Conservation (phyloP, 2,329 filamentous ascomycete genomes). For the Paecilomyces formosus region DNA sequence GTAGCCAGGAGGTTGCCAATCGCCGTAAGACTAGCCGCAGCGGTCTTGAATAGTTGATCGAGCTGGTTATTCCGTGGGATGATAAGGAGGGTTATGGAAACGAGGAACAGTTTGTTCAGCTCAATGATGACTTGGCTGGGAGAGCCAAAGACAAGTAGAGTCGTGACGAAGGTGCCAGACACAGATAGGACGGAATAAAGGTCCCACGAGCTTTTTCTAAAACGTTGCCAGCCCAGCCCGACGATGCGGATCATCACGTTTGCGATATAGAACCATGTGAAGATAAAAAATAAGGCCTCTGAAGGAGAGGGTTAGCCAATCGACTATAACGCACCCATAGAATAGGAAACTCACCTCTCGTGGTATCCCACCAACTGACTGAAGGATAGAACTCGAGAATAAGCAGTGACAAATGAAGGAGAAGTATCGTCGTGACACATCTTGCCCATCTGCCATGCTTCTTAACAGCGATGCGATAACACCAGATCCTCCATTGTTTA, state of each 20-base stretch:
- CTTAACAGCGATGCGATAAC: conserved; percentile 86
- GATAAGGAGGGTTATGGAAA: conserved; percentile 78
- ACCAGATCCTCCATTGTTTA: conserved; percentile 82
- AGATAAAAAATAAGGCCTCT: conserved; percentile 70
- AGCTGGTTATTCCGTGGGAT: conserved; percentile 96
- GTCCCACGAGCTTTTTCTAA: conserved; percentile 91
- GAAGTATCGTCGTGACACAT: conserved; percentile 68
- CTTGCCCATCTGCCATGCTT: conserved; percentile 91
- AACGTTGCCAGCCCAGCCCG: conserved; percentile 86
- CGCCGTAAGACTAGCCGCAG: conserved; percentile 80
- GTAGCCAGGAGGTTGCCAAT: conserved; percentile 91
- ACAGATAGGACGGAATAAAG: conserved; percentile 78
- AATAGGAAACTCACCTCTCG: conserved; percentile 45
- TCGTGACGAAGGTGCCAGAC: conserved; percentile 70
- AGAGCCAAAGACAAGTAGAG: conserved; percentile 64
- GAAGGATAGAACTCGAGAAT: conserved; percentile 81
- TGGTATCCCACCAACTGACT: conserved; percentile 59
- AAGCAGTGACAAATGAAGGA: conserved; percentile 75
- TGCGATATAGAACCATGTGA: conserved; percentile 72
- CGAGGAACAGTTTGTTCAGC: conserved; percentile 89
- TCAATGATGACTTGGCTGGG: conserved; percentile 58
- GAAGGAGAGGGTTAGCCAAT: conserved; percentile 11
- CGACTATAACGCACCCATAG: conserved; percentile 1
- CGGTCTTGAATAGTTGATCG: conserved; percentile 97
- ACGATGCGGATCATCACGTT: conserved; percentile 80